These are phyloP conservation scores for Trichoderma breve DNA, from an alignment of 2,329 filamentous ascomycete genomes.

Conservation along the genomic window DNA sequence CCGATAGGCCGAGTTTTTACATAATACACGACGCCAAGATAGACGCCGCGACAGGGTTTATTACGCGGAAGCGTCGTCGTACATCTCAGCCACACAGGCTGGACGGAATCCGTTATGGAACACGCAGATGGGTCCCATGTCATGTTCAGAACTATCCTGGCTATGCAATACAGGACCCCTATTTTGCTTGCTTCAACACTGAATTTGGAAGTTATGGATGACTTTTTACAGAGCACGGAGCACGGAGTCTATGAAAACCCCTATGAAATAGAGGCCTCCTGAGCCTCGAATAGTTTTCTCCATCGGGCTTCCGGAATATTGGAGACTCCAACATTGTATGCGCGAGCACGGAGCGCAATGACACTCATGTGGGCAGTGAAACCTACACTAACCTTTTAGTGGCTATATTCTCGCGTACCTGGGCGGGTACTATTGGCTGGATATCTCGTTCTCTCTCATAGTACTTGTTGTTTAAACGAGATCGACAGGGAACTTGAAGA, in stretches of 20 bases:
- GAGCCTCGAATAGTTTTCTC: not conserved
- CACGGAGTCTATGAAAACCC: not conserved
- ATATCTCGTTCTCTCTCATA: not conserved
- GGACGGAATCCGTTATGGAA: not conserved
- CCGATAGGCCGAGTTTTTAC: not conserved
- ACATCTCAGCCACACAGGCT: not conserved
- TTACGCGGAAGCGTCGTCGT: constrained; percentile 6
- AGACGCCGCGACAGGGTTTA: not conserved
- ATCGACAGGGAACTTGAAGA: not conserved
- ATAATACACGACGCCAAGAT: not conserved
- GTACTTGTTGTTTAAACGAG: not conserved
- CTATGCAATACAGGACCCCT: not conserved
- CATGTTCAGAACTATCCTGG: not conserved
- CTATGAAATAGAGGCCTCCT: not conserved
- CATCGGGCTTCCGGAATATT: not conserved
- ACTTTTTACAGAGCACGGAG: not conserved
- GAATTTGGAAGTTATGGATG: not conserved
- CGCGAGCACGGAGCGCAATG: not conserved
- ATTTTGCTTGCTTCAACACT: not conserved
- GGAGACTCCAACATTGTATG: not conserved
- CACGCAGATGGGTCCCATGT: not conserved
- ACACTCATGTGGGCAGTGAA: not conserved
- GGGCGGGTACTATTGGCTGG: not conserved
- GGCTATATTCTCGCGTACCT: not conserved
- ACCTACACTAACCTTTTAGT: not conserved